A percentile compares a stretch with the other conserved stretches of the same genome.
Evolutionary conservation across 2,329 filamentous ascomycete species (phyloP).

Genomic region (Pyrenochaeta sp.): DNA sequence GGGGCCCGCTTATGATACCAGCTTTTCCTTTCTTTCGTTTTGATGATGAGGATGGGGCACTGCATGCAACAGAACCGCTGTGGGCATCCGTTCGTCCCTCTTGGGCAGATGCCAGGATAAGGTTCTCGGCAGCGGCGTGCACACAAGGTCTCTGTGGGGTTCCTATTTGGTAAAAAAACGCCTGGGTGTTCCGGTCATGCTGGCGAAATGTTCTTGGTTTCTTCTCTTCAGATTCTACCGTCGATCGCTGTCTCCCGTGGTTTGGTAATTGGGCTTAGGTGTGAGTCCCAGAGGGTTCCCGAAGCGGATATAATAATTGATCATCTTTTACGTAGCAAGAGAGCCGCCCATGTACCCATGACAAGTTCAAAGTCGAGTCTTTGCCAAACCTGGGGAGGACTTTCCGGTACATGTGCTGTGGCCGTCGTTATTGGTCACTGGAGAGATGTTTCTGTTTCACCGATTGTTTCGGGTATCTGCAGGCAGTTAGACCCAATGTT

Average conservation of each 20-base stretch:
- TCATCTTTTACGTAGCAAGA: slow-evolving; percentile 32
- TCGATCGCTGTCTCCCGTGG: slow-evolving; percentile 15
- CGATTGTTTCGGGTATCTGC: slow-evolving; percentile 38
- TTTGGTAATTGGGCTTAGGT: slow-evolving; percentile 19
- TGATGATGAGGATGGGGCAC: slow-evolving; percentile 37
- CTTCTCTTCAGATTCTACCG: slow-evolving; percentile 13
- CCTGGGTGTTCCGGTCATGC: slow-evolving; percentile 16
- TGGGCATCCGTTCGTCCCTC: slow-evolving; percentile 37
- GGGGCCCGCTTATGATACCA: slow-evolving; percentile 48
- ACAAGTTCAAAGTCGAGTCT: slow-evolving; percentile 20
- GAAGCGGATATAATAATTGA: slow-evolving; percentile 29
- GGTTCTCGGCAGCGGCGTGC: slow-evolving; percentile 34
- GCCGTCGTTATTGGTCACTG: slow-evolving; percentile 28
- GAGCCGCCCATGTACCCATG: slow-evolving; percentile 21
- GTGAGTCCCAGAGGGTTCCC: slow-evolving; percentile 13
- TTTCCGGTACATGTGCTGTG: slow-evolving; percentile 17
- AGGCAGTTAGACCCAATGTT: slow-evolving; percentile 32
- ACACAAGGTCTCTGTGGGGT: slow-evolving; percentile 24
- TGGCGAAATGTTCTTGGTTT: slow-evolving; percentile 16
- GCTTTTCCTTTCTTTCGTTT: slow-evolving; percentile 38
- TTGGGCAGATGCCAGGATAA: slow-evolving; percentile 32
- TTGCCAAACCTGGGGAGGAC: slow-evolving; percentile 24
- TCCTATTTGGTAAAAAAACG: slow-evolving; percentile 29
- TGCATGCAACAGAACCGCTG: slow-evolving; percentile 38
- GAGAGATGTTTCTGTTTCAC: slow-evolving; percentile 34